Evolutionary conservation across 2,329 filamentous ascomycete species (phyloP), one percentile per base, ranked within the genome.

Genomic region (Penicillium olsonii): DNA sequence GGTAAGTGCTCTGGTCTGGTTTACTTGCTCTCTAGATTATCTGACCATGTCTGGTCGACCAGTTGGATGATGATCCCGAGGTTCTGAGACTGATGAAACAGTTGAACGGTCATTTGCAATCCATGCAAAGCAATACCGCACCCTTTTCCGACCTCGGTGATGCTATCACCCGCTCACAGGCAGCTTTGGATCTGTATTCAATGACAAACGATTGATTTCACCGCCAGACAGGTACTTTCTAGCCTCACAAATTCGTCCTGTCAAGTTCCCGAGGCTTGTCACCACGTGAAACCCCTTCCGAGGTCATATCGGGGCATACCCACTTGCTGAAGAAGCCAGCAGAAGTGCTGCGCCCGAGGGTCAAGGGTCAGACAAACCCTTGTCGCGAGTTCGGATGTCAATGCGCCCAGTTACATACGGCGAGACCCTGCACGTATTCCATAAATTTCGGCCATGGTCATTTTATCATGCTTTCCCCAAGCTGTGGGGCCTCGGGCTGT

Each of bases 31-130:
- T 31, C 33, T 35, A 34, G 48, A 39, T 29, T 26, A 18, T 26
- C 52, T 63, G 31, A 63, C 22, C 34, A 34, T 26, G 3, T 22
- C 42, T n/a, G 3, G 41, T 38, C 51, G 29, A n/a, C 18, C 55
- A 74, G 70, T 60, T 72, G 39, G 69, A 70, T 22, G 49, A 56
- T 12, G 72, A 75, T 49, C 64, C 71, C 8, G 70, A 72, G 18
- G 53, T 72, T 15, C 55, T 59, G 15, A 54, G 50, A 19, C 53
- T 76, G 35, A 57, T 75, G 49, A 68, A 65, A 42, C 74, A 75
- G 52, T 55, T 76, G 12, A 69, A 69, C 44, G 69, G 62, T 29
- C 74, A 76, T 64, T 64, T 76, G 15, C 65, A 67, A 54, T 76
- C 74, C 4, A 75, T 76, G 68, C 68, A 70, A 47, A 69, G 59